Conservation (phyloP, 2,329 filamentous ascomycete genomes). For the Trichoderma aggressivum region DNA sequence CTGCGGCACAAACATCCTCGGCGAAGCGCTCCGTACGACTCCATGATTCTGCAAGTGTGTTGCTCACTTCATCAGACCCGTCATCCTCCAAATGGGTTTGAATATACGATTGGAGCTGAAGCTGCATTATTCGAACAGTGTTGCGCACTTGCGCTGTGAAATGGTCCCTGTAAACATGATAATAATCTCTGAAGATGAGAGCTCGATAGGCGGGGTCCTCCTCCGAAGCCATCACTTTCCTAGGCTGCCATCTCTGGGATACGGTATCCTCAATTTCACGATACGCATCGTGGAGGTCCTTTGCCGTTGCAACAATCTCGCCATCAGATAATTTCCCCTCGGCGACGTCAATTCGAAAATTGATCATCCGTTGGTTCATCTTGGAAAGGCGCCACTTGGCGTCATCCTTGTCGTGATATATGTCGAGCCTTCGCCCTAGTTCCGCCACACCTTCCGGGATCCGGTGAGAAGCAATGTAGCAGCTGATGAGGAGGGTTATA, state of each 20-base stretch:
- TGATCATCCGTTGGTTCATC: conserved; percentile 21
- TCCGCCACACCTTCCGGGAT: conserved; percentile 18
- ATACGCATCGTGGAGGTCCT: not conserved
- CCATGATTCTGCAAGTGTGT: not conserved
- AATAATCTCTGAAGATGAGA: conserved; percentile 20
- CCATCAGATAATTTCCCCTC: conserved; percentile 14
- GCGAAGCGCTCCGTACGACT: conserved; percentile 10
- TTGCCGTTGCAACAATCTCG: not conserved
- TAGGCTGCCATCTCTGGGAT: conserved; percentile 19
- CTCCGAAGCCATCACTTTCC: not conserved
- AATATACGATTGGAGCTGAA: conserved; percentile 21
- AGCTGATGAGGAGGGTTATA: conserved; percentile 19
- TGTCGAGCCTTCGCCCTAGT: conserved; percentile 14
- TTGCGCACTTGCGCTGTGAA: conserved; percentile 26
- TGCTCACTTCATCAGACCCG: not conserved
- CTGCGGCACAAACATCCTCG: conserved; percentile 21
- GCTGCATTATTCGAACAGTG: conserved; percentile 23
- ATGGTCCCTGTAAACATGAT: conserved; percentile 24
- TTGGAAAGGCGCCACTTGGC: conserved; percentile 24
- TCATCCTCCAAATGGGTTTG: not conserved
- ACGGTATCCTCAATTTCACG: conserved; percentile 12
- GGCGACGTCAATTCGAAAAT: conserved; percentile 20
- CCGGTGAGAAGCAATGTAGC: conserved; percentile 8
- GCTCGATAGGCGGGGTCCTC: not conserved
- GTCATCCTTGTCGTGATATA: conserved; percentile 16